Evolutionary conservation across 495 filamentous ascomycete genomes (phyloP).

Genomic region (Aspergillus bertholletiae): DNA sequence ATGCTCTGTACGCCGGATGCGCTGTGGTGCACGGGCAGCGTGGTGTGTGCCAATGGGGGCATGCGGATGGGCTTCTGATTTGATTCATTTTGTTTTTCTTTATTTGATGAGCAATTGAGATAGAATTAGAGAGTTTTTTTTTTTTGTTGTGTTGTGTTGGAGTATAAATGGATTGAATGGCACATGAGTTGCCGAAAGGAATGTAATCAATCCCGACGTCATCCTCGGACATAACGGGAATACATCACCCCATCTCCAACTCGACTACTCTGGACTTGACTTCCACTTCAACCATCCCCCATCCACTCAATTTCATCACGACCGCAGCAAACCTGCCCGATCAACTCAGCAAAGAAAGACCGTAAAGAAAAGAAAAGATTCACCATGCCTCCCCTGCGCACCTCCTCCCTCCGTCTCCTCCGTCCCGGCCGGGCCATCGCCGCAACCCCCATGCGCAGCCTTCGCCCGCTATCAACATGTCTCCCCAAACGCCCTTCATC

Average conservation of each 20-base stretch:
- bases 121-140: too few relatives aligned
- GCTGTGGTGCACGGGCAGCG: slow-evolving; percentile 78
- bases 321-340: too few relatives aligned
- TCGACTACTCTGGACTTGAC: too few relatives aligned
- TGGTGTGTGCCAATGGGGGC: slow-evolving; percentile 85
- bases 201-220: too few relatives aligned
- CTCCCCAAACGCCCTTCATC: background rate
- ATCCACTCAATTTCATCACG: background rate
- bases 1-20: slow-evolving; percentile 76
- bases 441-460: background rate
- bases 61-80: slow-evolving; percentile 45
- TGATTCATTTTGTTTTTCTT: background rate
- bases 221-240: background rate
- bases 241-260: background rate
- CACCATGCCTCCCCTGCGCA: background rate
- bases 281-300: too few relatives aligned
- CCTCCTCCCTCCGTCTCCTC: background rate
- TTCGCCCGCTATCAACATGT: background rate
- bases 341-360: background rate
- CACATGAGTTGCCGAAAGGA: too few relatives aligned
- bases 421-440: background rate
- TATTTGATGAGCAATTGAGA: too few relatives aligned
- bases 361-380: background rate
- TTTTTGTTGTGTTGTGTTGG: too few relatives aligned
- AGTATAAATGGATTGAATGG: too few relatives aligned